Percentiles rank a stretch among this genome's conserved stretches.
Evolutionary conservation across 208 protist genomes (phyloP).

Genomic region (Eutreptiella sp.): DNA sequence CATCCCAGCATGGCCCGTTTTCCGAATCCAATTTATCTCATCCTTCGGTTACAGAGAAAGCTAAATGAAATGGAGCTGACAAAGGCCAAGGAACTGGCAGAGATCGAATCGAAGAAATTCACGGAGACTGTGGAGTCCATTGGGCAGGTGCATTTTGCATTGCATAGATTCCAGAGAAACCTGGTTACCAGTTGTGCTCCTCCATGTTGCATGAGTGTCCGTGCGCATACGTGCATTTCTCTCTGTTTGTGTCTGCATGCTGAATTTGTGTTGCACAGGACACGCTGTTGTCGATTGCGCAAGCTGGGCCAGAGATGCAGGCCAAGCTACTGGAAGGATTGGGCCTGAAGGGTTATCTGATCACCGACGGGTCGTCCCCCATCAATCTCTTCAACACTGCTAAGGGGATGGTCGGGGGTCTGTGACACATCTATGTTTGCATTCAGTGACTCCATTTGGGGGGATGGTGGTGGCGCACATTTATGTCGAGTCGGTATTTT

Average conservation of each 20-base stretch:
- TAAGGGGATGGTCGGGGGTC: slow-evolving; percentile 68
- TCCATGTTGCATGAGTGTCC: too few relatives aligned
- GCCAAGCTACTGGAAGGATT: slow-evolving; percentile 85
- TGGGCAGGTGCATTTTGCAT: too few relatives aligned
- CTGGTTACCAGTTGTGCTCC: too few relatives aligned
- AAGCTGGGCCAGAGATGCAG: slow-evolving; percentile 86
- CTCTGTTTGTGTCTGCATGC: too few relatives aligned
- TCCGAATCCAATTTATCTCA: too few relatives aligned
- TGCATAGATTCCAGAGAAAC: too few relatives aligned
- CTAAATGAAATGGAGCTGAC: slow-evolving; percentile 76
- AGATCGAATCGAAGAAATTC: slow-evolving; percentile 81
- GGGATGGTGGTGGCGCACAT: slow-evolving; percentile 9
- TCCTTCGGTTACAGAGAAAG: background rate
- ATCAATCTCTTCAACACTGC: slow-evolving; percentile 93
- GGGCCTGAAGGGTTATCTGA: slow-evolving; percentile 85
- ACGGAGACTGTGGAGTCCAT: slow-evolving; percentile 70
- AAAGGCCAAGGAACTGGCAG: slow-evolving; percentile 56
- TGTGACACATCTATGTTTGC: background rate
- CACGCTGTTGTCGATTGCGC: slow-evolving; percentile 77
- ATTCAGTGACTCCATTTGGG: background rate
- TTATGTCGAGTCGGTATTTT: too few relatives aligned
- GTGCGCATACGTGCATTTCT: too few relatives aligned
- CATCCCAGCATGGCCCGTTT: too few relatives aligned
- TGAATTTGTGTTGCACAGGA: slow-evolving; percentile 50
- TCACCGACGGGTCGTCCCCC: slow-evolving; percentile 89